phyloP scores from a whole-genome alignment of 2,329 filamentous ascomycete genomes.

The Daldinia sp. region DNA sequence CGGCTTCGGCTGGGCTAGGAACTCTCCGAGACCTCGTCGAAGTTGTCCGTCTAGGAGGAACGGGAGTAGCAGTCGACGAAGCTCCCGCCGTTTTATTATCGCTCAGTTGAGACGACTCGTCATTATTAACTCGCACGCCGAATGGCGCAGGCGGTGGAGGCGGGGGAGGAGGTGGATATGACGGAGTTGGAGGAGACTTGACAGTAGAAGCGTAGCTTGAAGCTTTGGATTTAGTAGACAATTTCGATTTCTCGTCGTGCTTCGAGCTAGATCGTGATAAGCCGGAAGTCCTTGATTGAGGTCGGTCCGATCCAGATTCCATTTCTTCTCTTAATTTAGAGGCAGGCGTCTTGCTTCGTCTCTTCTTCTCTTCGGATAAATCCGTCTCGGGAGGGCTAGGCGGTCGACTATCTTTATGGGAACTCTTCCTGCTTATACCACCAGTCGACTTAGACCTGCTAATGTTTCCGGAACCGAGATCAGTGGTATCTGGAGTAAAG shows the following conservation, averaged over 20 bases:
- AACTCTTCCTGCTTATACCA: constrained; percentile 53
- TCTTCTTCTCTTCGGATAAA: constrained; percentile 57
- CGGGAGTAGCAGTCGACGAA: constrained; percentile 47
- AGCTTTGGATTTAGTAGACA: constrained; percentile 62
- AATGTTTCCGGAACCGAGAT: constrained; percentile 64
- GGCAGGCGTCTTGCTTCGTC: constrained; percentile 47
- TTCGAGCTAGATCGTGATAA: constrained; percentile 55
- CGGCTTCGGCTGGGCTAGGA: constrained; percentile 52
- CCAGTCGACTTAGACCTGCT: constrained; percentile 58
- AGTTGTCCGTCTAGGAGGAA: constrained; percentile 48
- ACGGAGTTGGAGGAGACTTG: constrained; percentile 47
- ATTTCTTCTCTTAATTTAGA: constrained; percentile 51
- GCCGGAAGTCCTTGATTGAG: constrained; percentile 56
- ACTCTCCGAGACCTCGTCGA: constrained; percentile 45
- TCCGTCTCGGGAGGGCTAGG: constrained; percentile 72
- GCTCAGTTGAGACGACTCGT: constrained; percentile 44
- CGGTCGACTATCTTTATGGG: constrained; percentile 59
- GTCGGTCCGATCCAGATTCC: constrained; percentile 48
- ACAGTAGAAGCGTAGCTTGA: constrained; percentile 68
- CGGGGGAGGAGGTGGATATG: constrained; percentile 43
- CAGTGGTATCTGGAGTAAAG: constrained; percentile 75
- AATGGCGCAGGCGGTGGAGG: constrained; percentile 47
- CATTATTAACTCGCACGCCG: constrained; percentile 39
- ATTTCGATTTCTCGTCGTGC: constrained; percentile 59
- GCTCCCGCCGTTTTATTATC: constrained; percentile 47